Conservation (phyloP, 345 rosid species). For the Lumnitzera racemosa region DNA sequence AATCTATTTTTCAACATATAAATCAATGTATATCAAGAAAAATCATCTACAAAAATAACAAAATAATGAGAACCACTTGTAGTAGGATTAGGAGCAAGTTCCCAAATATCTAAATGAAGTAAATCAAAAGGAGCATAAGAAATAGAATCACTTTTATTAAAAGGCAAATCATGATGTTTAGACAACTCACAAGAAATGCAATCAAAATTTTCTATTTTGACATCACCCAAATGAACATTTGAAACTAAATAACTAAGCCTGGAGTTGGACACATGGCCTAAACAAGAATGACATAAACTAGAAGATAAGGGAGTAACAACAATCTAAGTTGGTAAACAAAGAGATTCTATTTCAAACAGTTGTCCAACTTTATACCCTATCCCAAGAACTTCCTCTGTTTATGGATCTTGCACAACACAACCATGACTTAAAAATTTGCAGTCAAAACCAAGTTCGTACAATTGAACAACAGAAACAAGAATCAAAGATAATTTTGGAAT, state of each 20-base stretch:
- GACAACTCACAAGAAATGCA: neutral
- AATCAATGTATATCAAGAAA: constrained; percentile 1
- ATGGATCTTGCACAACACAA: neutral
- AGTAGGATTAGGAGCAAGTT: too few species aligned
- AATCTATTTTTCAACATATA: neutral
- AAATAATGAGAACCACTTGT: too few species aligned
- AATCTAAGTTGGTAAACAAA: neutral
- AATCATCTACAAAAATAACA: constrained; percentile 1
- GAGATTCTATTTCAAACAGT: constrained; percentile 5
- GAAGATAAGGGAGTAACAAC: neutral
- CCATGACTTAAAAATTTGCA: neutral
- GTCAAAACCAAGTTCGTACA: constrained; percentile 4
- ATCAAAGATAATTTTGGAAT: constrained; percentile 5
- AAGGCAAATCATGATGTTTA: neutral
- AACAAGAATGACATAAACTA: neutral
- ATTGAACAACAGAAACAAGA: constrained; percentile 2
- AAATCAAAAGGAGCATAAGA: neutral
- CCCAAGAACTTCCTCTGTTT: constrained; percentile 1
- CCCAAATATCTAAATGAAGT: neutral
- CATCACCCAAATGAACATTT: neutral
- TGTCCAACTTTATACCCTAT: neutral
- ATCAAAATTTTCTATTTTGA: neutral
- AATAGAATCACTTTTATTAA: neutral
- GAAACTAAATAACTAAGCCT: constrained; percentile 1
- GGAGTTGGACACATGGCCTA: constrained; percentile 1